phyloP scores from a whole-genome alignment of 164 flowering plant genomes.

The Macadamia integrifolia region DNA sequence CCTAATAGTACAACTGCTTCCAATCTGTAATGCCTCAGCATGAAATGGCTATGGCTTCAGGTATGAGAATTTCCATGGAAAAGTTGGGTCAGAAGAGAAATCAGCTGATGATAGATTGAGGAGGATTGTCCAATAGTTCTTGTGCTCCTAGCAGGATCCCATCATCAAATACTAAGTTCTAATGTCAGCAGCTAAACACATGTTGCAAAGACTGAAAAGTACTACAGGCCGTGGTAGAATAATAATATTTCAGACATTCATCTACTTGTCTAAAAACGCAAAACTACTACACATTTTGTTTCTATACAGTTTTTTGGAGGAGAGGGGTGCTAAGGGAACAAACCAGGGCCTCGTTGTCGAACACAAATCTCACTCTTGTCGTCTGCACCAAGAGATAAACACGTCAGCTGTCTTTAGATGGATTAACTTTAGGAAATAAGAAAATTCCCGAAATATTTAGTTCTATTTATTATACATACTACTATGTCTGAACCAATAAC shows the following conservation, averaged over 20 bases:
- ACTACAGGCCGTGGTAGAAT: background rate
- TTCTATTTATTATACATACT: too few species aligned
- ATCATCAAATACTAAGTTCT: background rate
- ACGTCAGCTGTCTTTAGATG: background rate
- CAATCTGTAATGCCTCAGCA: too few species aligned
- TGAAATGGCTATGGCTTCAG: too few species aligned
- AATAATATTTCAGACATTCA: background rate
- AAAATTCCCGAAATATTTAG: too few species aligned
- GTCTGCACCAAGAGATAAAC: constrained; percentile 44
- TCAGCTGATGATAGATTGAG: too few species aligned
- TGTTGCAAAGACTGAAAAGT: background rate
- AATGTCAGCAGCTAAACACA: background rate
- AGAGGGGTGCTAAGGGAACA: constrained; percentile 21
- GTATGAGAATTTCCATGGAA: too few species aligned
- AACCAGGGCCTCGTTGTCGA: constrained; percentile 87
- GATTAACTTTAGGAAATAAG: too few species aligned
- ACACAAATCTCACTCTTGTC: constrained; percentile 86
- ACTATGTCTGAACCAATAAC: too few species aligned
- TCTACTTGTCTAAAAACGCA: background rate
- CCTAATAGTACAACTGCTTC: too few species aligned
- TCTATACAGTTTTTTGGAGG: background rate
- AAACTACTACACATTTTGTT: background rate
- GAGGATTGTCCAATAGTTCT: too few species aligned
- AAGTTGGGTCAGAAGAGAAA: too few species aligned
- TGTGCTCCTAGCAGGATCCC: background rate